phyloP scores from a whole-genome alignment of 257 asterid genomes.

The Salvia rosmarinus region DNA sequence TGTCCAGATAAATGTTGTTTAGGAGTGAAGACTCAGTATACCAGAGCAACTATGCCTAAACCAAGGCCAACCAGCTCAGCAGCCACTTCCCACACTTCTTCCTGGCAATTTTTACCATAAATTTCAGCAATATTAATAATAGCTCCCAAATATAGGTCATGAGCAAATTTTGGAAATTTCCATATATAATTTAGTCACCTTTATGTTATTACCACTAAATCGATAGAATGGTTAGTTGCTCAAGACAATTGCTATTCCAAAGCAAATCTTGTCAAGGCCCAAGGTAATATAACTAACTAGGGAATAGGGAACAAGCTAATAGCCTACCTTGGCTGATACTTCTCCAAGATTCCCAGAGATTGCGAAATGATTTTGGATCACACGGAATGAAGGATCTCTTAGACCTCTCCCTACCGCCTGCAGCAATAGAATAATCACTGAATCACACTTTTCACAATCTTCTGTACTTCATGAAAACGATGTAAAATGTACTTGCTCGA shows the following conservation, averaged over 20 bases:
- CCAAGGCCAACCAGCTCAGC: slow-evolving; percentile 94
- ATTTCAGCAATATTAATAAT: slow-evolving; percentile 30
- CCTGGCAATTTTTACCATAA: slow-evolving; percentile 56
- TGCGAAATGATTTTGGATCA: slow-evolving; percentile 95
- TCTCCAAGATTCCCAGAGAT: slow-evolving; percentile 86
- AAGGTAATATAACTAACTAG: background rate
- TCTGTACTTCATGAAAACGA: background rate
- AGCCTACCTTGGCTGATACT: slow-evolving; percentile 84
- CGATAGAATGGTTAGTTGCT: slow-evolving; percentile 11
- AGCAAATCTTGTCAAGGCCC: slow-evolving; percentile 1
- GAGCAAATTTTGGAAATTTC: slow-evolving; percentile 5
- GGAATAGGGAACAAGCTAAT: slow-evolving; percentile 8
- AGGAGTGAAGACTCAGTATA: slow-evolving; percentile 39
- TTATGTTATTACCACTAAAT: slow-evolving; percentile 15
- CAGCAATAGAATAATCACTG: slow-evolving; percentile 29
- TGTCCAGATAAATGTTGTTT: slow-evolving; percentile 22
- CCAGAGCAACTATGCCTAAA: slow-evolving; percentile 86
- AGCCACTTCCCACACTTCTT: slow-evolving; percentile 99
- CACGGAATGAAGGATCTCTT: slow-evolving; percentile 94
- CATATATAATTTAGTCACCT: slow-evolving; percentile 2
- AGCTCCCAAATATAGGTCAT: slow-evolving; percentile 8
- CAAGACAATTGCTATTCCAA: slow-evolving; percentile 19
- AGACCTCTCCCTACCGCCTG: slow-evolving; percentile 98
- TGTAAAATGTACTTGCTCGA: slow-evolving; percentile 13
- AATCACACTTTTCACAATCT: slow-evolving; percentile 15